Conservation (phyloP, 768 basidiomycete species). For the Mycena epipterygia region DNA sequence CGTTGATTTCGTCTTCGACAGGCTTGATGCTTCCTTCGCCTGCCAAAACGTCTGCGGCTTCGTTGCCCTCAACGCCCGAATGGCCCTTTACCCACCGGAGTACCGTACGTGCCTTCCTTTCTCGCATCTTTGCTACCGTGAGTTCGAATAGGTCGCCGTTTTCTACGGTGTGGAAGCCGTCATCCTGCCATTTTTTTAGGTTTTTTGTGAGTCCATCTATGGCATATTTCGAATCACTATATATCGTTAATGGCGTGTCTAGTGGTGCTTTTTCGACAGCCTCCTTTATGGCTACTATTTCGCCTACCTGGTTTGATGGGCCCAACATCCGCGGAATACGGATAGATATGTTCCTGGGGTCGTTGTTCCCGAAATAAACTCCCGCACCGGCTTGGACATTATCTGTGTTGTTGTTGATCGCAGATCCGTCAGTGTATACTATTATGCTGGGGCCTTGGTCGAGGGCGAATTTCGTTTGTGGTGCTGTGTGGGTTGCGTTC, state of each 20-base stretch:
- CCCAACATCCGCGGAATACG: neutral
- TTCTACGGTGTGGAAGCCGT: slow-evolving; percentile 8
- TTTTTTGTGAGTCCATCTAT: slow-evolving; percentile 16
- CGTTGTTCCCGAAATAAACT: slow-evolving; percentile 9
- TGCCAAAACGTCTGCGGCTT: slow-evolving; percentile 22
- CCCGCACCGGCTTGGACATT: slow-evolving; percentile 10
- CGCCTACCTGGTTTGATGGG: slow-evolving; percentile 13
- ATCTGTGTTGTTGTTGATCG: neutral
- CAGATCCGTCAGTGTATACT: slow-evolving; percentile 22
- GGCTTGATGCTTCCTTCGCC: slow-evolving; percentile 10
- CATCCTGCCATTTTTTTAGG: slow-evolving; percentile 16
- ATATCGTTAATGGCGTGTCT: neutral
- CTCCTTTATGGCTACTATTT: slow-evolving; percentile 5
- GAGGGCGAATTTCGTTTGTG: neutral
- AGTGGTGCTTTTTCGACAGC: neutral
- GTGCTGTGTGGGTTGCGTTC: neutral
- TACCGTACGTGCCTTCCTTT: neutral
- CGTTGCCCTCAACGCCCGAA: slow-evolving; percentile 11
- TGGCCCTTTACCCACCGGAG: slow-evolving; percentile 25
- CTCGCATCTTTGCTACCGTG: slow-evolving; percentile 4
- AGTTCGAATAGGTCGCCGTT: slow-evolving; percentile 21
- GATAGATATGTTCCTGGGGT: slow-evolving; percentile 11
- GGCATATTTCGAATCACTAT: too few relatives aligned
- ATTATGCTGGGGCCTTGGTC: neutral
- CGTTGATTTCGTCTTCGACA: neutral